Evolutionary conservation across 768 basidiomycete species (phyloP), one percentile per base, ranked within the genome.

Genomic region (Dentipellis sp.): DNA sequence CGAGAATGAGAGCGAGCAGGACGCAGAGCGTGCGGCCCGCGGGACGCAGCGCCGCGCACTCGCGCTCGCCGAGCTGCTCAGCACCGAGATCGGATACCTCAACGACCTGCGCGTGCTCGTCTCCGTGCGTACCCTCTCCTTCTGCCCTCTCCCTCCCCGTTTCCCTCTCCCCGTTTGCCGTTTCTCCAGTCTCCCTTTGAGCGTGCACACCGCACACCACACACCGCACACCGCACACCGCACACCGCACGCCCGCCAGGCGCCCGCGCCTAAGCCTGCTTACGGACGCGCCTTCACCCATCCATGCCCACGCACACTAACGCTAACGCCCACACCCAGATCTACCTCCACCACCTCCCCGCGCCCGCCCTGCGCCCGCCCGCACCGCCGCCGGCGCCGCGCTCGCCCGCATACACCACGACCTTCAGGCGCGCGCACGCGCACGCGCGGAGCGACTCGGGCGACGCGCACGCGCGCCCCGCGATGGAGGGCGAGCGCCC

Each of bases 11-110:
- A 54, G 55, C 52, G 29, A n/a, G 12, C 23, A 6, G 16, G 48
- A 29, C 38, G 42, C 16, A 10, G 3, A 53, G 51, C 48, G 45
- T 34, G 19, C 45, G 49, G 48, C 39, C 23, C 63, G 50, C 62
- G 59, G 55, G 37, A 51, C 40, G 36, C 9, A 45, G 21, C 42
- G 47, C 37, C 63, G 68, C 55, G 85, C 79, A 59, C 86, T 97
- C 64, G 88, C 91, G 6, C 78, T 97, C 51, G 76, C 82, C 61
- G 95, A 97, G 70, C 74, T 98, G 40, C 76, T 97, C 22, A 75
- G 80, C 56, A 94, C 93, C 0, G 95, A 98, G 73, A 74, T 82
- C 17, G 82, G 82, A 7, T 98, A 97, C 67, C 76, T 93, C 9
- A 67, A 76, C 52, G 92, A 94, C 69, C 70, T 97, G 63, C 80